phyloP scores from a whole-genome alignment of 495 filamentous ascomycete genomes.

The Jackrogersella multiformis region DNA sequence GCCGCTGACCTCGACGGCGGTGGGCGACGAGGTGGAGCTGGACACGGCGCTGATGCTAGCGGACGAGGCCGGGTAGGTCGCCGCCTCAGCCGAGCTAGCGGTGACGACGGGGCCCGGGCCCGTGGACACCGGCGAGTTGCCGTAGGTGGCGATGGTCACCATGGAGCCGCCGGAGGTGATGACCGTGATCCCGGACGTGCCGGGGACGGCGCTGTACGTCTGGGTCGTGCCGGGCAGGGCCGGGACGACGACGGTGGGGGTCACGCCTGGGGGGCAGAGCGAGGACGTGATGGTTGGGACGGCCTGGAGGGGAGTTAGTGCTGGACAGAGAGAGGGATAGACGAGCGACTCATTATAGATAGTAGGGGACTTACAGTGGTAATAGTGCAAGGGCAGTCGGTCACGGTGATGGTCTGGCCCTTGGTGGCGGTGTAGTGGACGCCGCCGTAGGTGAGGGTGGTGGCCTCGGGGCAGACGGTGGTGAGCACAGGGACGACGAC shows the following conservation, averaged over 20 bases:
- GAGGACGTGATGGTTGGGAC: constrained; percentile 26
- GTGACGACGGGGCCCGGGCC: constrained; percentile 6
- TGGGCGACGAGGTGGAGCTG: constrained; percentile 1
- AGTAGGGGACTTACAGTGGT: constrained; percentile 33
- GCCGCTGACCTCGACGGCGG: constrained; percentile 16
- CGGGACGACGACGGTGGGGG: constrained; percentile 26
- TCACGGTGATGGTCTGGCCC: constrained; percentile 39
- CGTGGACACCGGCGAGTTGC: not conserved
- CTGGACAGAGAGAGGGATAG: not conserved
- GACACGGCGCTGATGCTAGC: not conserved
- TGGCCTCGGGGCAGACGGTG: constrained; percentile 42
- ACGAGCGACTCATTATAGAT: too few species aligned
- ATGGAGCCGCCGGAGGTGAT: constrained; percentile 18
- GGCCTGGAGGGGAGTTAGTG: constrained; percentile 3
- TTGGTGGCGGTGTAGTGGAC: constrained; percentile 43
- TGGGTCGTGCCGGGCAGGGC: constrained; percentile 1
- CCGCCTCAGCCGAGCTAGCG: constrained; percentile 5
- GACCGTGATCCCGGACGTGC: not conserved
- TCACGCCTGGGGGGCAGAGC: constrained; percentile 27
- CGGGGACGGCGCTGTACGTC: not conserved
- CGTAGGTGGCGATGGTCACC: not conserved
- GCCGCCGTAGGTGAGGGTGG: constrained; percentile 40
- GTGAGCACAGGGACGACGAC: constrained; percentile 41
- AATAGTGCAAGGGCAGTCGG: constrained; percentile 47
- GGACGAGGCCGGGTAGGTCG: not conserved